Percentiles rank a stretch among this genome's conserved stretches.
These are phyloP conservation scores for Tulasnella sp. DNA, from an alignment of 768 basidiomycete species.

Conservation along the genomic window DNA sequence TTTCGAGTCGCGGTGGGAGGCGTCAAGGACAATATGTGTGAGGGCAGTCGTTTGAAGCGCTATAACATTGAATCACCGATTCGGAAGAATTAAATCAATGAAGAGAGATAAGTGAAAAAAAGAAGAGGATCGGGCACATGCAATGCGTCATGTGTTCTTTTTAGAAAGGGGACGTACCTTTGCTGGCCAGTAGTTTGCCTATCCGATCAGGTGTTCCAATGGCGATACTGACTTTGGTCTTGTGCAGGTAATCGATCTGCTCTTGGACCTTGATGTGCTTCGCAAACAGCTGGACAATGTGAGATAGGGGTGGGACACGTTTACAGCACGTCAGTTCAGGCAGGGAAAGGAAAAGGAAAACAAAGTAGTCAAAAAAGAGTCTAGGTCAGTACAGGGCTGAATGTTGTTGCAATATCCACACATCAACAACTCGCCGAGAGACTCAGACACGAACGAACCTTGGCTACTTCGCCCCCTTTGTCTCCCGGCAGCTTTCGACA, in stretches of 20 bases:
- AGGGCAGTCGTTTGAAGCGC: constrained; percentile 60
- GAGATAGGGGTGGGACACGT: neutral
- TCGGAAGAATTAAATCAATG: constrained; percentile 34
- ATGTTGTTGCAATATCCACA: no score
- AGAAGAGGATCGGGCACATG: neutral
- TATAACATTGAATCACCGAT: neutral
- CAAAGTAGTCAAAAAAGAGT: neutral
- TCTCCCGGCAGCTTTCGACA: constrained; percentile 62
- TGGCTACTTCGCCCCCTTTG: constrained; percentile 85
- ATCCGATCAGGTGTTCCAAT: constrained; percentile 88
- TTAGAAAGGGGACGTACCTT: constrained; percentile 23
- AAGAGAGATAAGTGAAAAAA: neutral
- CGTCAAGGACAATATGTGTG: constrained; percentile 74
- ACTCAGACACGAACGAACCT: constrained; percentile 34
- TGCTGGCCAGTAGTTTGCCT: constrained; percentile 53
- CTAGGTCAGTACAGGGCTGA: no score
- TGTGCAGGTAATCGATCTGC: constrained; percentile 70
- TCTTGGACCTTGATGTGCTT: constrained; percentile 87
- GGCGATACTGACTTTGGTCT: constrained; percentile 79
- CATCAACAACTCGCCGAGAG: no score
- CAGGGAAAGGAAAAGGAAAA: neutral
- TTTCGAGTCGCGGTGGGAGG: constrained; percentile 64
- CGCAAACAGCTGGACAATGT: constrained; percentile 52
- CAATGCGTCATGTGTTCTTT: neutral
- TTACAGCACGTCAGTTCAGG: neutral